Evolutionary conservation across 768 basidiomycete genomes (phyloP), one percentile per base, ranked within the genome.

Genomic region (Collybia mongolica): DNA sequence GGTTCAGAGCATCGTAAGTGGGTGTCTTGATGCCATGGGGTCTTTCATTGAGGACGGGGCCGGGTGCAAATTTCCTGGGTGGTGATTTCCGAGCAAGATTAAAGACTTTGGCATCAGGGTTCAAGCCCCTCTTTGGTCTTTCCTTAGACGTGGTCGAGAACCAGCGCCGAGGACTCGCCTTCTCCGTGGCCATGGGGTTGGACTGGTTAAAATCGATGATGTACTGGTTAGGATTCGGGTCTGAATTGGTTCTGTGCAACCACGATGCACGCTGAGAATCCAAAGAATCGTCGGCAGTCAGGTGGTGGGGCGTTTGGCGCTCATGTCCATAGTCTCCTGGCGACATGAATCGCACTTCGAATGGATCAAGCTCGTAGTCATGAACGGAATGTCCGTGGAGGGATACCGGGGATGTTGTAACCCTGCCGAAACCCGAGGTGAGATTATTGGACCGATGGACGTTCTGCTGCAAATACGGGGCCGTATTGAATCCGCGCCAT

Each of bases 51-150:
- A 56, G 41, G 29, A 40, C 26, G 48, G 55, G 32, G 8, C 51
- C 45, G 2, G 54, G 51, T 63, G 61, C 54, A 44, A 54, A 22
- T 24, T 39, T 35, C 24, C 51, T 29, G 18, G 63, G 49, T 26
- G 60, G 40, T 22, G 64, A 48, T 52, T 65, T 69, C 47, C 57
- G 69, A 29, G 72, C 67, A 44, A 88, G 72, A 60, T 75, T 84
- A 72, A 93, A 93, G 48, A 83, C 90, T 62, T 92, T 90, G 46
- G 91, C 91, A 65, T 87, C 88, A 1, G 91, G 91, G 66, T 93
- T 93, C 52, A 93, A 76, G 6, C 84, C 82, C 61, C 80, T 87
- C 71, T 74, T 82, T 50, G 77, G 69, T 61, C 75, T 81, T 49
- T 74, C 75, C 44, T 72, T 74, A 44, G 63, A 65, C 41, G 70